These are phyloP conservation scores for Coniferiporia weirii DNA, from an alignment of 1,284 basidiomycete species.

Conservation along the genomic window DNA sequence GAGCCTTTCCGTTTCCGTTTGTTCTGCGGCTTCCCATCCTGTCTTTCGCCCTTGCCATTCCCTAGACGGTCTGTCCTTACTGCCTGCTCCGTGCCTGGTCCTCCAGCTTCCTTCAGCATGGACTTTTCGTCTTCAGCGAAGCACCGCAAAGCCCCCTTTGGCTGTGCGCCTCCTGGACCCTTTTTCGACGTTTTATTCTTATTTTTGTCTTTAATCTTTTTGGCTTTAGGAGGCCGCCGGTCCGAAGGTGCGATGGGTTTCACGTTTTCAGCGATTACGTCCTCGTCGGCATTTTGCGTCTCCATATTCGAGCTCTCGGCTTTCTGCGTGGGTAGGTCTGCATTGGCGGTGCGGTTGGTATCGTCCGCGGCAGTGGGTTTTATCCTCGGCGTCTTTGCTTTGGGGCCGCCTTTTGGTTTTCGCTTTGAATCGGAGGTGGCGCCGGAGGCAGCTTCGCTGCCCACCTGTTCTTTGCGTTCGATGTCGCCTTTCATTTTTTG, in stretches of 20 bases:
- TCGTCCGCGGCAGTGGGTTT: neutral
- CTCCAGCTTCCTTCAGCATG: neutral
- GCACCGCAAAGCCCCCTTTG: constrained; percentile 1
- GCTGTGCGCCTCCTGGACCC: neutral
- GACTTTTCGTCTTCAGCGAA: neutral
- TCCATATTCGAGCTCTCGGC: neutral
- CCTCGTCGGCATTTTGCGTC: neutral
- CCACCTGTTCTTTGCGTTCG: neutral
- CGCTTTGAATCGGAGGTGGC: neutral
- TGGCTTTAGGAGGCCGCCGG: neutral
- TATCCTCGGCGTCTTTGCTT: no score
- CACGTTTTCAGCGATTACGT: neutral
- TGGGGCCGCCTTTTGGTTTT: neutral
- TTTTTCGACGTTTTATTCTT: neutral
- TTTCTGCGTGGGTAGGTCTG: neutral
- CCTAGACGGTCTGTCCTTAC: neutral
- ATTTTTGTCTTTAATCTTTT: constrained; percentile 1
- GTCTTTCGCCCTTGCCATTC: neutral
- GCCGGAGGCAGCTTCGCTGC: neutral
- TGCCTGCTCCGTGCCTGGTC: neutral
- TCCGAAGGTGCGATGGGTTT: neutral
- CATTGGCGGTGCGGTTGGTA: neutral
- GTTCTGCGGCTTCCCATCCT: neutral
- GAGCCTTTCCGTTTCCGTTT: constrained; percentile 9
- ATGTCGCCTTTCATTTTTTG: neutral